Percentiles rank a stretch among this genome's conserved stretches.
phyloP scores from a whole-genome alignment of 164 flowering plant genomes.

The Annona squamosa region DNA sequence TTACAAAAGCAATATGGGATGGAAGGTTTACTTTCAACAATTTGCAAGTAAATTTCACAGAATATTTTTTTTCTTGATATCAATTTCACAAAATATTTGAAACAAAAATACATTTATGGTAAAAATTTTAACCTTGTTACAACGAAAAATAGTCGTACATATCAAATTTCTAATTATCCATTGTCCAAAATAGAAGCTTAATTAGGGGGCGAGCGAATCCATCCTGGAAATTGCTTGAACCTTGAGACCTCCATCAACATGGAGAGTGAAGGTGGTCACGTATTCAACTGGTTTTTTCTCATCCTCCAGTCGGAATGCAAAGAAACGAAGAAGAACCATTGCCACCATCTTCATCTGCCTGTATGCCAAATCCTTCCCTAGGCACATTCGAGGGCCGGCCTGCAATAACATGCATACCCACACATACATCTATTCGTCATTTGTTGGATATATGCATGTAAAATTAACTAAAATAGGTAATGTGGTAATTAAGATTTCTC shows the following conservation, averaged over 20 bases:
- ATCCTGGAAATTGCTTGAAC: conserved; percentile 40
- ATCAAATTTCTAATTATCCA: too few species aligned
- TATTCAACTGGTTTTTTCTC: conserved; percentile 35
- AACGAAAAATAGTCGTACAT: too few species aligned
- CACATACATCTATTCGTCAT: not conserved
- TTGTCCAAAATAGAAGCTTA: too few species aligned
- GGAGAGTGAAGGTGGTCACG: conserved; percentile 63
- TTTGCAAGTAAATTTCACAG: too few species aligned
- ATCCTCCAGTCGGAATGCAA: conserved; percentile 49
- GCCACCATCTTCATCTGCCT: conserved; percentile 71
- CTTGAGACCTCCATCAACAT: conserved; percentile 49
- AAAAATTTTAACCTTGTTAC: too few species aligned
- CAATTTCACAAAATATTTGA: too few species aligned
- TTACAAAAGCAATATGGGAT: too few species aligned
- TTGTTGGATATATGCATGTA: too few species aligned
- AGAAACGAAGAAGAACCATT: conserved; percentile 40
- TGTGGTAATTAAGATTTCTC: not conserved
- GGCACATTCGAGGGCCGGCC: conserved; percentile 73
- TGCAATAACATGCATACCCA: conserved; percentile 15
- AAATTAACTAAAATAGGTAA: too few species aligned
- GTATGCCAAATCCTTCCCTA: conserved; percentile 75
- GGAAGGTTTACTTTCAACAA: too few species aligned
- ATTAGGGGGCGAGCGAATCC: not conserved
- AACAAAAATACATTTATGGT: too few species aligned
- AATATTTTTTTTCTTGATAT: too few species aligned